Conservation (phyloP, 2,329 filamentous ascomycete genomes). For the Alternaria arborescens region DNA sequence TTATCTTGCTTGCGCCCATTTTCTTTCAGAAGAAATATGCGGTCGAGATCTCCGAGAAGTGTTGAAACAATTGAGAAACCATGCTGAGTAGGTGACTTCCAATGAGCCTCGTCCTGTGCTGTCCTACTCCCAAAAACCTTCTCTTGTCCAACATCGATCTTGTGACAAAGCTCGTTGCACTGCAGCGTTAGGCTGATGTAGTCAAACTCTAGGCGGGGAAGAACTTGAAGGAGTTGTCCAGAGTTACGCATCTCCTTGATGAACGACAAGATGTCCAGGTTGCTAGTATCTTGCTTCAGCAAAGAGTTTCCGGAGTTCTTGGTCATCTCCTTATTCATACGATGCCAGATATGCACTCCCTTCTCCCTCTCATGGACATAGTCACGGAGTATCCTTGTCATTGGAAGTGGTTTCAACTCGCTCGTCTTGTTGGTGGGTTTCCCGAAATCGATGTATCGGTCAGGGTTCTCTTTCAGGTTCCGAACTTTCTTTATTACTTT, state of each 20-base stretch:
- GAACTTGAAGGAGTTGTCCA: neutral
- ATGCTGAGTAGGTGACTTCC: neutral
- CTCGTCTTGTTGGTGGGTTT: conserved; percentile 3
- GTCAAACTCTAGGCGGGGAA: neutral
- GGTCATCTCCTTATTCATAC: neutral
- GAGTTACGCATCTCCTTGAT: neutral
- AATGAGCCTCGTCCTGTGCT: neutral
- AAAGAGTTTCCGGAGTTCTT: neutral
- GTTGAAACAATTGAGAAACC: neutral
- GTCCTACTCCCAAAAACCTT: neutral
- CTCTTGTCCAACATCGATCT: neutral
- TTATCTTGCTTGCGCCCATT: neutral
- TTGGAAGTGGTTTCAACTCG: neutral
- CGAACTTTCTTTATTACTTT: neutral
- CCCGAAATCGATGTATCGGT: neutral
- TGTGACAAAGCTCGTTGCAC: conserved; percentile 2
- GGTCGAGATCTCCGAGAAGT: neutral
- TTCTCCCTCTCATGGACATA: neutral
- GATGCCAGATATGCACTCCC: neutral
- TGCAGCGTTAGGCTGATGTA: conserved; percentile 1
- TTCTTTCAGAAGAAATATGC: neutral
- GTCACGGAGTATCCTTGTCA: conserved; percentile 3
- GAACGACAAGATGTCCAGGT: neutral
- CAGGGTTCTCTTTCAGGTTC: neutral
- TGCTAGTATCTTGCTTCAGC: neutral